Conservation (phyloP, 306 rosid genomes). For the Citrullus amarus region DNA sequence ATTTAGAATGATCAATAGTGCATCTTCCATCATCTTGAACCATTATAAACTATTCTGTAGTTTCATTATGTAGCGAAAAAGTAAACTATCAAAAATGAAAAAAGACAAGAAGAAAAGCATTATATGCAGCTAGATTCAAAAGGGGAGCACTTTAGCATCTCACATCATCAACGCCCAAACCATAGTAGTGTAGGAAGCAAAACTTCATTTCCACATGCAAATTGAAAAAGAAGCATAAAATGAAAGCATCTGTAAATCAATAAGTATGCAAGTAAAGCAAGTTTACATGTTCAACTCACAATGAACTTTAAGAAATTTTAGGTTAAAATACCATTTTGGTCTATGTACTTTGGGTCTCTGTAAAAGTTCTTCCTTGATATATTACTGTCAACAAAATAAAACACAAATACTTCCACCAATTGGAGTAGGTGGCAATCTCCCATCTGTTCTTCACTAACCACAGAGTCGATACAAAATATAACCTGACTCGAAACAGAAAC, state of each 20-base stretch:
- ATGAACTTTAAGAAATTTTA: neutral
- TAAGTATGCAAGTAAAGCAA: neutral
- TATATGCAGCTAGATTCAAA: neutral
- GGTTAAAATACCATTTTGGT: neutral
- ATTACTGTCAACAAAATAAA: too few relatives aligned
- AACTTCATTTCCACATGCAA: neutral
- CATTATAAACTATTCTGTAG: neutral
- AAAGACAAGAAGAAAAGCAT: neutral
- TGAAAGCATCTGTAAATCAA: neutral
- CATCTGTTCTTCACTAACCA: too few relatives aligned
- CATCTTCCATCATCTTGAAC: neutral
- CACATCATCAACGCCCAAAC: neutral
- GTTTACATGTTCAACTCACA: neutral
- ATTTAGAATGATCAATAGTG: neutral
- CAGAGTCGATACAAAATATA: too few relatives aligned
- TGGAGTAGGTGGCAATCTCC: too few relatives aligned
- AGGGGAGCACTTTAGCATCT: neutral
- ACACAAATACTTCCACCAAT: too few relatives aligned
- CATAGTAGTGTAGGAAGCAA: neutral
- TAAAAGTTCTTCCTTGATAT: too few relatives aligned
- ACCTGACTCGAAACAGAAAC: too few relatives aligned
- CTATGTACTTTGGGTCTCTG: neutral
- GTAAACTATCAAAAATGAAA: neutral
- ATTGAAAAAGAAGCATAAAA: neutral
- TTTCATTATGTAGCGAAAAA: neutral